Evolutionary conservation across 192 early-diverging fungal genomes (phyloP), one percentile per base, ranked within the genome.

Genomic region (Piromyces finnis): DNA sequence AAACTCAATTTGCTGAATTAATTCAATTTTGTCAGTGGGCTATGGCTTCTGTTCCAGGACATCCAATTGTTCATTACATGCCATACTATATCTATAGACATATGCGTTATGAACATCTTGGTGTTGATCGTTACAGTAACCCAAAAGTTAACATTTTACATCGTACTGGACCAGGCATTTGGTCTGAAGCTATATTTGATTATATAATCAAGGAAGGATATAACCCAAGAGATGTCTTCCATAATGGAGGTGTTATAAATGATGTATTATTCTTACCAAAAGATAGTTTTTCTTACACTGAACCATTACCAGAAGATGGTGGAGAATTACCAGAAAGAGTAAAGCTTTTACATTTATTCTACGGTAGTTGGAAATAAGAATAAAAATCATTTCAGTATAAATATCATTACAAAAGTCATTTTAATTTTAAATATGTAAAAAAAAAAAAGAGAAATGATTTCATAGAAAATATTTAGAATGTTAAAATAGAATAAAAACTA

Each of bases 1-100:
- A 80, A 27, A 29, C 39, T 28, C 29, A 17, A 28, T 79, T 80
- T 28, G 29, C 81, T 29, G 41, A 51, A n/a, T 26, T 28, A 17
- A n/a, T 82, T 4, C 81, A 82, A 77, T 32, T 79, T 12, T 80
- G 30, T 30, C 83, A 84, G 37, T 85, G 84, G 84, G 84, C 84
- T 9, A 80, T 84, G 18, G 83, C 83, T 27, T 17, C 36, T 13
- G 29, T 29, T 6, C 81, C 84, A 16, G 30, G 32, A 22, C 84
- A 85, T 77, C 81, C 81, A 13, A 77, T 84, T 29, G n/a, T 84
- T 5, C 41, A 51, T 7, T 51, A 51, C 14, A 51, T 51, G 41
- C 41, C 41, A 51, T 51, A 51, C 22, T 51, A 51, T 51, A 51
- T 51, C 15, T 51, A 51, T 6, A 51, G 18, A 51, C 41, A 51